Evolutionary conservation across 768 basidiomycete species (phyloP).

Genomic region (Suillus cothurnatus): DNA sequence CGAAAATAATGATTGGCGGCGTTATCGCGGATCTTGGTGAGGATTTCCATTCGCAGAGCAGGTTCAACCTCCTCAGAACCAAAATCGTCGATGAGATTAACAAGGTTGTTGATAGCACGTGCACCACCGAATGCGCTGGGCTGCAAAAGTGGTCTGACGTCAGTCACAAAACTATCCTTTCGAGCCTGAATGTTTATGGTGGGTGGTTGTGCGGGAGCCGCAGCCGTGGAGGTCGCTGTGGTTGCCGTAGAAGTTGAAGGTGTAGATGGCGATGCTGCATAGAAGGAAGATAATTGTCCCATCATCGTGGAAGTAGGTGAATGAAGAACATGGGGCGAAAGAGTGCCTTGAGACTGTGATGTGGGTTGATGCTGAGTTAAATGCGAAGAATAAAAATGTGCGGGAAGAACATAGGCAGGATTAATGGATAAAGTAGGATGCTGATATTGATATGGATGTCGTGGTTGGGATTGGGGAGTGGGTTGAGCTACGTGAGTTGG

Average conservation of each 20-base stretch:
- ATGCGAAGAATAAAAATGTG: conserved; percentile 38
- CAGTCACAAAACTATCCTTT: conserved; percentile 53
- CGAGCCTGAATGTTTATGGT: conserved; percentile 51
- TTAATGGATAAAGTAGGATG: conserved; percentile 46
- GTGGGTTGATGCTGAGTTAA: conserved; percentile 22
- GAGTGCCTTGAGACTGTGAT: conserved; percentile 56
- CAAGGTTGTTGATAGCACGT: conserved; percentile 64
- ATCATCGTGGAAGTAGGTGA: conserved; percentile 46
- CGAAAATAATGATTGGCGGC: conserved; percentile 87
- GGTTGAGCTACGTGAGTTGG: conserved; percentile 41
- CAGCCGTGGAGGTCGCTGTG: conserved; percentile 25
- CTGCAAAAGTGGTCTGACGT: conserved; percentile 59
- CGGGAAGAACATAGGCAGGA: conserved; percentile 40
- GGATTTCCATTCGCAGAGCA: conserved; percentile 67
- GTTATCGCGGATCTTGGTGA: conserved; percentile 80
- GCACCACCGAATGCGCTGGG: conserved; percentile 67
- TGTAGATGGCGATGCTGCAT: conserved; percentile 28
- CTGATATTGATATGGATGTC: conserved; percentile 42
- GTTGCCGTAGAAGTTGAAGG: conserved; percentile 19
- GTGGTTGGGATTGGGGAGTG: conserved; percentile 36
- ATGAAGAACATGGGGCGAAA: conserved; percentile 72
- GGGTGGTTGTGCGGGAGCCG: conserved; percentile 29
- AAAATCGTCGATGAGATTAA: conserved; percentile 57
- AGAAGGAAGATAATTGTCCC: conserved; percentile 42
- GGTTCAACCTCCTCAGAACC: conserved; percentile 67